Evolutionary conservation across 768 basidiomycete genomes (phyloP).

Genomic region (Mycena rebaudengoi): DNA sequence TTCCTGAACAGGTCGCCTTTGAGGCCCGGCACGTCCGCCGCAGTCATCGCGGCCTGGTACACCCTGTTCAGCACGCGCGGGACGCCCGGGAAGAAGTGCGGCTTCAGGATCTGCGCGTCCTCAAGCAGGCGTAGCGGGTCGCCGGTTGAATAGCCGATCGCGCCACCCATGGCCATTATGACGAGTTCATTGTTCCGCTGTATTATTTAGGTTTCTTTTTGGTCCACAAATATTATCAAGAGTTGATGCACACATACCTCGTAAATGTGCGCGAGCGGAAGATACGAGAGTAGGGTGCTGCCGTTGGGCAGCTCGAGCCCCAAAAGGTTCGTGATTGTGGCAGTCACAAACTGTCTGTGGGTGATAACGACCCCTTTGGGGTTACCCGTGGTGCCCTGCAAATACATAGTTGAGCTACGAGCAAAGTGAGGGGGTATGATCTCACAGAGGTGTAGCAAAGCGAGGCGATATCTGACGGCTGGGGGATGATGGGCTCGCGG

Average conservation of each 20-base stretch:
- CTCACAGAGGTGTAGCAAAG: slow-evolving; percentile 96
- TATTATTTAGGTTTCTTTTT: too few species aligned
- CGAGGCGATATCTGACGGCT: slow-evolving; percentile 75
- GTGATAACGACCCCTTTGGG: slow-evolving; percentile 89
- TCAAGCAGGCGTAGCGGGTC: slow-evolving; percentile 89
- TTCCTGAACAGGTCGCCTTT: slow-evolving; percentile 87
- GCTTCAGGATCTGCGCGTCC: slow-evolving; percentile 85
- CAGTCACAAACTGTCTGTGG: slow-evolving; percentile 71
- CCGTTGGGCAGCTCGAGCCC: slow-evolving; percentile 60
- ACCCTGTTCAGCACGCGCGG: slow-evolving; percentile 90
- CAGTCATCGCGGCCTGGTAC: slow-evolving; percentile 82
- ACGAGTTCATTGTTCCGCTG: slow-evolving; percentile 72
- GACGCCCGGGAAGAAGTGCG: slow-evolving; percentile 84
- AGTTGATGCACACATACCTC: slow-evolving; percentile 63
- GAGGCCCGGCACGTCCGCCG: slow-evolving; percentile 73
- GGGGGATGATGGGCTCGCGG: slow-evolving; percentile 64
- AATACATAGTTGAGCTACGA: neutral
- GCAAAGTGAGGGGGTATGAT: neutral
- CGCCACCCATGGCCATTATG: slow-evolving; percentile 65
- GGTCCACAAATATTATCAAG: neutral
- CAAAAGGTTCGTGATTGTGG: slow-evolving; percentile 64
- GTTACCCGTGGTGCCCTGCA: slow-evolving; percentile 79
- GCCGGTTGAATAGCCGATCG: slow-evolving; percentile 89
- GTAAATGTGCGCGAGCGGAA: slow-evolving; percentile 91
- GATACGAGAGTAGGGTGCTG: slow-evolving; percentile 69